Percentiles rank a stretch among this genome's conserved stretches.
These are phyloP conservation scores for Sarcodon sp. DNA, from an alignment of 768 basidiomycete genomes.

Conservation along the genomic window DNA sequence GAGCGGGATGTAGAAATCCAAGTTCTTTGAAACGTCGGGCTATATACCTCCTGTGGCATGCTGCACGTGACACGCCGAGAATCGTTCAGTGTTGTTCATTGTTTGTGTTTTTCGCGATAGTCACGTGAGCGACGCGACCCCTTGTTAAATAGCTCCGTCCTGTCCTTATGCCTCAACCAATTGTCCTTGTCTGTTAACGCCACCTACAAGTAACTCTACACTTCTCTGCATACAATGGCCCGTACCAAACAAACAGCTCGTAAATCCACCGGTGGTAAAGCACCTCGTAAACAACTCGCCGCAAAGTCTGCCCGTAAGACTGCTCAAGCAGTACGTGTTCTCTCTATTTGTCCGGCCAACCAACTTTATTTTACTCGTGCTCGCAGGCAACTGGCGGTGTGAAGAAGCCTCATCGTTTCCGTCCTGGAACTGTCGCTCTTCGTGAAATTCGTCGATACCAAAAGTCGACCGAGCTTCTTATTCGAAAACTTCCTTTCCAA, in stretches of 20 bases:
- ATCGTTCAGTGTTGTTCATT: background rate
- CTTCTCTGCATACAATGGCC: slow-evolving; percentile 31
- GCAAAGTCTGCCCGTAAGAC: slow-evolving; percentile 58
- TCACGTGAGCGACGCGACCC: slow-evolving; percentile 6
- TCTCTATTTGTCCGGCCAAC: background rate
- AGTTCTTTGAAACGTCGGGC: background rate
- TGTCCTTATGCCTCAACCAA: background rate
- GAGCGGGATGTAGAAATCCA: background rate
- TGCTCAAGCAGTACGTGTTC: slow-evolving; percentile 22
- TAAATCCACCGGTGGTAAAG: slow-evolving; percentile 70
- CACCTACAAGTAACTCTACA: background rate
- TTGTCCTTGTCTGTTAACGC: slow-evolving; percentile 2
- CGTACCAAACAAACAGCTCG: slow-evolving; percentile 70
- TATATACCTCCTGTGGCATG: slow-evolving; percentile 11
- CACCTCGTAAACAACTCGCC: slow-evolving; percentile 62
- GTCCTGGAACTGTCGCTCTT: slow-evolving; percentile 23
- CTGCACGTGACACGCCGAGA: background rate
- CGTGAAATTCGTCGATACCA: slow-evolving; percentile 27
- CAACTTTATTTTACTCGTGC: background rate
- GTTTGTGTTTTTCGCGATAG: background rate
- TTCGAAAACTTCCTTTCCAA: slow-evolving; percentile 49
- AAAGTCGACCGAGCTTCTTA: slow-evolving; percentile 26
- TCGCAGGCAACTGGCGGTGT: slow-evolving; percentile 39
- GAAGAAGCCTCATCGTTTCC: slow-evolving; percentile 40
- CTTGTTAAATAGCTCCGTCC: slow-evolving; percentile 10